These are phyloP conservation scores for Scytalidium sp. DNA, from an alignment of 2,329 filamentous ascomycete genomes.

Conservation along the genomic window DNA sequence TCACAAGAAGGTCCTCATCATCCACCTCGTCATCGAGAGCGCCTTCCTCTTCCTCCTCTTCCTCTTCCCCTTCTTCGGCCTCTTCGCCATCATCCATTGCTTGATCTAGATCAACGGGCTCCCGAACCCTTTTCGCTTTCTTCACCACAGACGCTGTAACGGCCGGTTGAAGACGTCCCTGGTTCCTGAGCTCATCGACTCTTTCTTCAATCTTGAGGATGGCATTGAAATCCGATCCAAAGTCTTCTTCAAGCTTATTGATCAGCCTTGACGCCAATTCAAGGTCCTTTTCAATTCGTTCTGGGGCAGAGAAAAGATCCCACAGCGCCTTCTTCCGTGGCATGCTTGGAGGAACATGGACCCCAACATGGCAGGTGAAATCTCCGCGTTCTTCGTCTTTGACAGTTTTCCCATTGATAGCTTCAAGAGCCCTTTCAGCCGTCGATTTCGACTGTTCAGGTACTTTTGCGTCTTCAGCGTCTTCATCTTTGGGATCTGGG, in stretches of 20 bases:
- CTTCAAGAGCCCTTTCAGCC: slow-evolving; percentile 83
- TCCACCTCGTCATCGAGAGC: slow-evolving; percentile 76
- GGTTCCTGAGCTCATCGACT: slow-evolving; percentile 74
- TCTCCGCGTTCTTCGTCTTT: slow-evolving; percentile 91
- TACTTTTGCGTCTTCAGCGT: slow-evolving; percentile 43
- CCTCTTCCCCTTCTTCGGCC: slow-evolving; percentile 74
- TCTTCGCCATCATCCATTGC: slow-evolving; percentile 61
- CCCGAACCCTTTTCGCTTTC: slow-evolving; percentile 59
- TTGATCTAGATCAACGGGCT: slow-evolving; percentile 55
- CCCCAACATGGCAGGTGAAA: slow-evolving; percentile 95
- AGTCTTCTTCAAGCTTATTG: slow-evolving; percentile 79
- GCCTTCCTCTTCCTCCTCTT: slow-evolving; percentile 64
- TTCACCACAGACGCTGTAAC: slow-evolving; percentile 51
- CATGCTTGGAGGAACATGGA: slow-evolving; percentile 83
- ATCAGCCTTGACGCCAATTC: slow-evolving; percentile 79
- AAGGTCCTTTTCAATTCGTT: slow-evolving; percentile 89
- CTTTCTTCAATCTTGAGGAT: slow-evolving; percentile 79
- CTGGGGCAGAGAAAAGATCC: slow-evolving; percentile 93
- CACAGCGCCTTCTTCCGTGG: slow-evolving; percentile 93
- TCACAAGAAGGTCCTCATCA: slow-evolving; percentile 81
- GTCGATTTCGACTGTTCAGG: slow-evolving; percentile 48
- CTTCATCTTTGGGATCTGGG: slow-evolving; percentile 64
- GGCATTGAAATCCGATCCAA: slow-evolving; percentile 74
- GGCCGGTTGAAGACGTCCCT: slow-evolving; percentile 72
- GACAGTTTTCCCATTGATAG: slow-evolving; percentile 97